Percentiles rank a stretch among this genome's conserved stretches.
These are phyloP conservation scores for Trametes punicea DNA, from an alignment of 768 basidiomycete genomes.

Conservation along the genomic window DNA sequence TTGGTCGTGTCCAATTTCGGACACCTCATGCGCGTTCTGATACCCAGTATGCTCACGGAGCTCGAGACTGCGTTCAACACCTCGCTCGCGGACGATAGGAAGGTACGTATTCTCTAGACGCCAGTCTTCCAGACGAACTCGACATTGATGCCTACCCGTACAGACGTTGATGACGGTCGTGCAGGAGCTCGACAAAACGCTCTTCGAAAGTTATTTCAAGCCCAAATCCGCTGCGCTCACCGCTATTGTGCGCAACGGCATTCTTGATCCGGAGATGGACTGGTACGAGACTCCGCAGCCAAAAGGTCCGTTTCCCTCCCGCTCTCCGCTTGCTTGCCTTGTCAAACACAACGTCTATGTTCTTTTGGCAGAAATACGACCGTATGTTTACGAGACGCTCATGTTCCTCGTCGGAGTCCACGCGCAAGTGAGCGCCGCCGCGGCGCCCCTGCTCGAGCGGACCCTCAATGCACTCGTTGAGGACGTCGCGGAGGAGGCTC, in stretches of 20 bases:
- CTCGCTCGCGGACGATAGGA: slow-evolving; percentile 68
- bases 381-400: slow-evolving; percentile 88
- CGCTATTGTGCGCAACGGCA: slow-evolving; percentile 69
- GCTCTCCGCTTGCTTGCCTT: neutral
- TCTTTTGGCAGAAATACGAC: slow-evolving; percentile 70
- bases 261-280: slow-evolving; percentile 78
- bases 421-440: slow-evolving; percentile 80
- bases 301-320: slow-evolving; percentile 52
- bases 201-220: slow-evolving; percentile 87
- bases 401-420: slow-evolving; percentile 90
- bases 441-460: slow-evolving; percentile 79
- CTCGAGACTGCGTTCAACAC: slow-evolving; percentile 75
- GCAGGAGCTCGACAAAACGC: slow-evolving; percentile 78
- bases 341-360: neutral
- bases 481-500: slow-evolving; percentile 77
- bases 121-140: neutral
- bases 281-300: slow-evolving; percentile 96
- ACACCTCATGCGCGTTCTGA: slow-evolving; percentile 62
- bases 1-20: slow-evolving; percentile 88
- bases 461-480: slow-evolving; percentile 78
- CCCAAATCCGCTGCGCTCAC: slow-evolving; percentile 72
- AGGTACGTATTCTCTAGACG: slow-evolving; percentile 40
- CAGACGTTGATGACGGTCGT: slow-evolving; percentile 76
- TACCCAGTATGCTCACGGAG: slow-evolving; percentile 79
- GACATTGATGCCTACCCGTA: neutral